Percentiles rank a stretch among this genome's conserved stretches.
These are phyloP conservation scores for Fragaria nilgerrensis DNA, from an alignment of 306 rosid genomes.

Conservation along the genomic window DNA sequence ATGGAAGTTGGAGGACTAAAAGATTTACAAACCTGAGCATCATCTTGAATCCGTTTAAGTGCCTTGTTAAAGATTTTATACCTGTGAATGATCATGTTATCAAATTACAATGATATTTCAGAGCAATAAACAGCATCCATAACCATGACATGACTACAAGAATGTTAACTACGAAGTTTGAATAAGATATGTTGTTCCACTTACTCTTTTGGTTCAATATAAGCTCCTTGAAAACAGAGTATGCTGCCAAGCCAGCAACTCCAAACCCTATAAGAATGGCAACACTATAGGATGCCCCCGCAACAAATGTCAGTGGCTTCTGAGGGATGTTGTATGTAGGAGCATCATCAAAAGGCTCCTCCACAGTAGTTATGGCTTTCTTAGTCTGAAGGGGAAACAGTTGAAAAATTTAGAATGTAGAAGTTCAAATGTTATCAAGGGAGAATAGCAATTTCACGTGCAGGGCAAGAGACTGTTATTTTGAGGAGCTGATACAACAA, in stretches of 20 bases:
- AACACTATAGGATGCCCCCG: slow-evolving; percentile 80
- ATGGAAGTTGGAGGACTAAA: neutral
- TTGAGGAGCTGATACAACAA: neutral
- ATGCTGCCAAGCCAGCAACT: slow-evolving; percentile 80
- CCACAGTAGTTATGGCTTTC: slow-evolving; percentile 74
- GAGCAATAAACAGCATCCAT: slow-evolving; percentile 8
- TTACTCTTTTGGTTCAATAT: slow-evolving; percentile 95
- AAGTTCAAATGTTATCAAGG: neutral
- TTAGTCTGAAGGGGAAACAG: slow-evolving; percentile 46
- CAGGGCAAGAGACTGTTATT: neutral
- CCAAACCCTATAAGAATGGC: slow-evolving; percentile 87
- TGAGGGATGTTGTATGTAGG: slow-evolving; percentile 92
- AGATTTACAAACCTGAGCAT: slow-evolving; percentile 56
- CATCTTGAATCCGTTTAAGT: slow-evolving; percentile 87
- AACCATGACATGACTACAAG: neutral
- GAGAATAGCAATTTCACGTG: neutral
- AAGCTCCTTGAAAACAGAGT: slow-evolving; percentile 92
- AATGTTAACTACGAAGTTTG: neutral
- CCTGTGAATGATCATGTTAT: slow-evolving; percentile 37
- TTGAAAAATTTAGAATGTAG: slow-evolving; percentile 13
- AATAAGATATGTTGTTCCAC: slow-evolving; percentile 11
- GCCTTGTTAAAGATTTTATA: slow-evolving; percentile 77
- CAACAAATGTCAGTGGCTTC: slow-evolving; percentile 81
- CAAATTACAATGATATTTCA: slow-evolving; percentile 12
- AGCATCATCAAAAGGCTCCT: slow-evolving; percentile 81